phyloP scores from a whole-genome alignment of 164 flowering plant genomes.

The Hamamelis virginiana region DNA sequence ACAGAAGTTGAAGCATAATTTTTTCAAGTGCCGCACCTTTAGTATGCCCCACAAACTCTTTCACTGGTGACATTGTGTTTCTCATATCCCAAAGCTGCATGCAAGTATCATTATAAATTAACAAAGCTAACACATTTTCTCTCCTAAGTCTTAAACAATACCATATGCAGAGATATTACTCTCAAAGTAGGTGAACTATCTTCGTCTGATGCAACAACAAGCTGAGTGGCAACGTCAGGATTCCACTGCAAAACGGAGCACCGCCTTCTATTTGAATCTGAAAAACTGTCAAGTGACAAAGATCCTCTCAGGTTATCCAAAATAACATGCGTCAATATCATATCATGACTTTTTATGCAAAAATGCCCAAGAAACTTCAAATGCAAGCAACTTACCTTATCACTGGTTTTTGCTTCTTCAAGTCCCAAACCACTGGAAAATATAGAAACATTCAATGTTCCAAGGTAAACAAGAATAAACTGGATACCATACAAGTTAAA shows the following conservation, averaged over 20 bases:
- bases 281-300: slow-evolving; percentile 51
- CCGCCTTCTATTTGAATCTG: slow-evolving; percentile 80
- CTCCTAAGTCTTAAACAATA: not conserved
- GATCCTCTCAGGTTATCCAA: not conserved
- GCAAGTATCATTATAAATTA: slow-evolving; percentile 3
- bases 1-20: not conserved
- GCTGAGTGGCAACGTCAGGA: slow-evolving; percentile 92
- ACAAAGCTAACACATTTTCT: not conserved
- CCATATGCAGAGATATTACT: slow-evolving; percentile 39
- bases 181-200: slow-evolving; percentile 74
- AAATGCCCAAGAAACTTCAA: not conserved
- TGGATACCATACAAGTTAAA: not conserved
- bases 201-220: slow-evolving; percentile 97
- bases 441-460: slow-evolving; percentile 3
- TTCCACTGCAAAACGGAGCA: slow-evolving; percentile 99
- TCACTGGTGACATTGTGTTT: slow-evolving; percentile 73
- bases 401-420: slow-evolving; percentile 90
- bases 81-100: slow-evolving; percentile 97
- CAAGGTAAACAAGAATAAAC: slow-evolving; percentile 1
- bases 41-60: slow-evolving; percentile 89
- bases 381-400: slow-evolving; percentile 55
- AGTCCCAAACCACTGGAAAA: slow-evolving; percentile 90
- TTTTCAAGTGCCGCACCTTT: slow-evolving; percentile 51
- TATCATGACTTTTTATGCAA: not conserved
- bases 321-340: not conserved